These are phyloP conservation scores for Ceratocystis alfenasii DNA, from an alignment of 2,329 filamentous ascomycete genomes.

Conservation along the genomic window DNA sequence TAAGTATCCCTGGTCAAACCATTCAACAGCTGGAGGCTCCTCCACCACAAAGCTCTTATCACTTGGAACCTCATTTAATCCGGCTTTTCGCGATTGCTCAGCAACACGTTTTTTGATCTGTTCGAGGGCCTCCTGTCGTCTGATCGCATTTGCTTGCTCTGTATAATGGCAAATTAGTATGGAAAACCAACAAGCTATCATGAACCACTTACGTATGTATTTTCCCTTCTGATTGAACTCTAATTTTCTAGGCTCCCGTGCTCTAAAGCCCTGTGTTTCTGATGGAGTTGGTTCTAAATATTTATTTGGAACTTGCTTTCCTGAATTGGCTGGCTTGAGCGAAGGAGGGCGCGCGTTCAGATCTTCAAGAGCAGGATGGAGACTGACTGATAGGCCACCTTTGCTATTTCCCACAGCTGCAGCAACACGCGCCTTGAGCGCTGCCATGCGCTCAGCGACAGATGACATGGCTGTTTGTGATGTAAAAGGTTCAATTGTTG, in stretches of 20 bases:
- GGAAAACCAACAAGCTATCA: background rate
- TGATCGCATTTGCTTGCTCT: constrained; percentile 73
- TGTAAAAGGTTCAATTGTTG: background rate
- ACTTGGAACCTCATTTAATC: constrained; percentile 75
- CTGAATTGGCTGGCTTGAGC: background rate
- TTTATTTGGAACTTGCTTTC: constrained; percentile 45
- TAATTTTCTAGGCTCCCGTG: constrained; percentile 61
- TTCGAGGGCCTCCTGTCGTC: constrained; percentile 78
- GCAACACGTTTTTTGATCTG: constrained; percentile 91
- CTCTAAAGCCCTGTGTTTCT: constrained; percentile 49
- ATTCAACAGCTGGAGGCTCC: constrained; percentile 77
- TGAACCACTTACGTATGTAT: constrained; percentile 51
- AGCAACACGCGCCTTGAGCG: constrained; percentile 67
- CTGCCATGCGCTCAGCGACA: constrained; percentile 56
- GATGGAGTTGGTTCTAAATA: constrained; percentile 62
- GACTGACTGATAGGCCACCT: constrained; percentile 60
- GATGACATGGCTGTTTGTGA: constrained; percentile 37
- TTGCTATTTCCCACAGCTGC: constrained; percentile 55
- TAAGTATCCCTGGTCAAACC: constrained; percentile 87
- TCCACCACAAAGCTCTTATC: constrained; percentile 85
- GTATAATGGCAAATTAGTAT: background rate
- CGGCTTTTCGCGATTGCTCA: constrained; percentile 73
- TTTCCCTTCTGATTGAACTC: constrained; percentile 93
- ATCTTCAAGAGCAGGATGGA: constrained; percentile 63
- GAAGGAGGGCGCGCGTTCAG: constrained; percentile 36